Base-by-base conservation (phyloP, 2,329 filamentous ascomycete species). In the Teratosphaeria gauchensis region DNA sequence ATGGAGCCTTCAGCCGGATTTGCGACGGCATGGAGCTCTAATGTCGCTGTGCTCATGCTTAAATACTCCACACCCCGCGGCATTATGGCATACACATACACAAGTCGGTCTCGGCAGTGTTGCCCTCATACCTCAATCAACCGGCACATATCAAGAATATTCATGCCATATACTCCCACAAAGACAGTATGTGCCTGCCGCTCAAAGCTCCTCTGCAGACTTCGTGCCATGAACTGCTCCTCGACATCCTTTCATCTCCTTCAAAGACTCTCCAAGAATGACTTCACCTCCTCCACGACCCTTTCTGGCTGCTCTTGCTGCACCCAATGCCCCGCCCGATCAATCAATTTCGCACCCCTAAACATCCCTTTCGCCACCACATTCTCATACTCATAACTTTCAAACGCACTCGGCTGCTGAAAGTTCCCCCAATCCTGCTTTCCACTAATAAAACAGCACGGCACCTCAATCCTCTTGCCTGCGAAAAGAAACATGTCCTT, bases 301-400 rank as follows among this genome's bases (percentile, higher is more conserved):
- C 73, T 76, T 63, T 81, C 78, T 1, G 84, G 80, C 67, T 83
- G 77, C 69, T 88, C 85, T 70, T 88, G 84, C 67, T 86, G 84
- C 38, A 86, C 80, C 86, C 86, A 89, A 73, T 89, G 86, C 0
- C 86, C 86, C 4, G 84, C 84, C 0, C 78, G 78, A 16, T 84
- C 78, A 12, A 88, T 73, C 19, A 84, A 72, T 55, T 68, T 78
- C 35, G 75, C 70, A 0, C 82, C 81, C 55, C 75, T 75, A 66
- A 83, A 86, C 62, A 83, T 86, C 0, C 69, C 68, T 3, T 59
- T 33, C 58, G 56, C 58, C 32, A 71, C 68, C 54, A 75, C 75
- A 7, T 58, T 56, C 24, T 62, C 64, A 57, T 76, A 71, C 5
- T 74, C 74, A 70, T 84, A 81, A 31, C 76, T 77, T 66, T 88